Conservation (phyloP, 768 basidiomycete species). For the Rhizopogon vesiculosus region DNA sequence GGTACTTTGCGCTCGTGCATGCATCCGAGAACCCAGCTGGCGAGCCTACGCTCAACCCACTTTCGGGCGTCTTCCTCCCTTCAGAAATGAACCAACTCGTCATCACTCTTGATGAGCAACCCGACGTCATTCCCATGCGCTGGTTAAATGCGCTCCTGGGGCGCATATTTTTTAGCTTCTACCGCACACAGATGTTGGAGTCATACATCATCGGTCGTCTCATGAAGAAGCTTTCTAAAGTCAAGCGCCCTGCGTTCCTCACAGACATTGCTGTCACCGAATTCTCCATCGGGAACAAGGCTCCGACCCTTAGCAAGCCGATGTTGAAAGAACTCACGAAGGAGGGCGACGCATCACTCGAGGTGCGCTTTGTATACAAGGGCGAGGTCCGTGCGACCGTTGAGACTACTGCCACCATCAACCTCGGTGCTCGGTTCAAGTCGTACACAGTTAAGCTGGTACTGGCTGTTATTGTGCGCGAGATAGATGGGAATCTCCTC, state of each 20-base stretch:
- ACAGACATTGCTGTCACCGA: constrained; percentile 83
- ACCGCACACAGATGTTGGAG: constrained; percentile 80
- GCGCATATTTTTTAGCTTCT: constrained; percentile 88
- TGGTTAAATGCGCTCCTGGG: constrained; percentile 97
- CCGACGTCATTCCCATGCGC: constrained; percentile 94
- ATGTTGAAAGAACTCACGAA: constrained; percentile 97
- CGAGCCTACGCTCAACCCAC: constrained; percentile 54
- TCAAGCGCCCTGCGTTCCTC: constrained; percentile 85
- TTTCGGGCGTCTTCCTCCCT: constrained; percentile 63
- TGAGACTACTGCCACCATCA: constrained; percentile 85
- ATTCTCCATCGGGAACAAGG: constrained; percentile 79
- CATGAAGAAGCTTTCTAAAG: constrained; percentile 91
- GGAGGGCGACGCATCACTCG: constrained; percentile 89
- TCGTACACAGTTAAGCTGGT: constrained; percentile 88
- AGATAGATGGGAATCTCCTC: constrained; percentile 87
- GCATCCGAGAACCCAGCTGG: constrained; percentile 62
- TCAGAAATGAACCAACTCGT: constrained; percentile 83
- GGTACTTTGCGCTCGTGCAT: constrained; percentile 82
- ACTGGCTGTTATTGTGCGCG: constrained; percentile 82
- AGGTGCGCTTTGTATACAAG: constrained; percentile 78
- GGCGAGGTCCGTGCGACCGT: constrained; percentile 89
- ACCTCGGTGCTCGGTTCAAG: constrained; percentile 79
- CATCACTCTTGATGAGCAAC: constrained; percentile 82
- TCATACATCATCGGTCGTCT: constrained; percentile 79
- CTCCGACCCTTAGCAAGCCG: constrained; percentile 89